These are phyloP conservation scores for Dictyostelium purpureum DNA, from an alignment of 78 protist genomes.

Conservation along the genomic window DNA sequence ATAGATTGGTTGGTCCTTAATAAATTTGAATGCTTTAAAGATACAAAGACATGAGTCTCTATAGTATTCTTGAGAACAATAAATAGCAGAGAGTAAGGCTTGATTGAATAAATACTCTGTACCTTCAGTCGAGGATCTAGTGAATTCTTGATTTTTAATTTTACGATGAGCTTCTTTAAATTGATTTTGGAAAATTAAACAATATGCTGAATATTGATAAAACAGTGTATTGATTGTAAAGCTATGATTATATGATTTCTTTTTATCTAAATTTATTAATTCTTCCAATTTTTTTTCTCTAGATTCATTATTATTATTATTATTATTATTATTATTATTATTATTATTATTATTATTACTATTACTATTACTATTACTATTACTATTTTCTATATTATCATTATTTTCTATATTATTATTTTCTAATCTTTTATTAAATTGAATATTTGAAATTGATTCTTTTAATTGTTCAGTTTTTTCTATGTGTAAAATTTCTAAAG, in stretches of 20 bases:
- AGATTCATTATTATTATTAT: too few relatives aligned
- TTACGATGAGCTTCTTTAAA: slow-evolving; percentile 8
- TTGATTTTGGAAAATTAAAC: slow-evolving; percentile 7
- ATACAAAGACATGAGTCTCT: too few relatives aligned
- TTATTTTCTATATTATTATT: not conserved
- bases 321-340: not conserved
- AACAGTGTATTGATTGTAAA: too few relatives aligned
- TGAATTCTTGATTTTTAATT: not conserved
- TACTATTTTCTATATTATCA: not conserved
- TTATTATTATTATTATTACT: not conserved
- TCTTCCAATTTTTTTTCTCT: too few relatives aligned
- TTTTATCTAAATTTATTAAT: too few relatives aligned
- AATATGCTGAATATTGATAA: not conserved
- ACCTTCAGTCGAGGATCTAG: slow-evolving; percentile 23
- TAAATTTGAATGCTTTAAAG: too few relatives aligned
- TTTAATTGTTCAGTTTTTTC: too few relatives aligned
- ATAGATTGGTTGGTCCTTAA: too few relatives aligned
- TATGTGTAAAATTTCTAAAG: too few relatives aligned
- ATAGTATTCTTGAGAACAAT: not conserved
- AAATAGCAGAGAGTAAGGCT: not conserved
- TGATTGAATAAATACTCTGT: slow-evolving; percentile 6
- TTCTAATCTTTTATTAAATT: not conserved
- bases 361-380: not conserved
- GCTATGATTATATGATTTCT: too few relatives aligned
- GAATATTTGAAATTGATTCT: not conserved